Base-by-base conservation (phyloP, 2,329 filamentous ascomycete genomes). In the Fusarium stilboides region DNA sequence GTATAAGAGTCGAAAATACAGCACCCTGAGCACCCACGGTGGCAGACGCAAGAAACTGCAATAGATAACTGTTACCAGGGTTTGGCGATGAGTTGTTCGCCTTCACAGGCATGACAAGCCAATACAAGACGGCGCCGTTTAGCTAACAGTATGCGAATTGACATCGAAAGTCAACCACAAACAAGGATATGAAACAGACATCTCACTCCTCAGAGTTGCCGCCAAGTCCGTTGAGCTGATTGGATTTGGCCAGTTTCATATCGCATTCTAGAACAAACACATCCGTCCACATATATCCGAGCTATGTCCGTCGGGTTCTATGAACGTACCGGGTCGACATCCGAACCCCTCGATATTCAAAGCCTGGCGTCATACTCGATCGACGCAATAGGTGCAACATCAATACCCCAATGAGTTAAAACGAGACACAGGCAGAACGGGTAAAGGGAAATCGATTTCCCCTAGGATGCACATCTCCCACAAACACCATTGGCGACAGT, bases 111-210 rank as follows among this genome's bases (percentile, higher is more conserved):
- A 31, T 13, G 13, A 31, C 28, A 31, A 31, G 28, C 28, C 28
- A 31, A 31, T 31, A 31, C 3, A 31, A 31, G 10, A 13, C 12
- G 13, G 28, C 28, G 28, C 28, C 28, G 10, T 31, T 31, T 13
- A 31, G 10, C 12, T 31, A 13, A 31, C 28, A 12, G 13, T 13
- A 31, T 31, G 28, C 28, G 28, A 31, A 31, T 31, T 31, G 28
- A 44, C 28, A 28, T 40, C 17, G 10, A 52, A 39, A 10, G 22
- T 22, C 22, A 10, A n/a, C 62, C 44, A 22, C 28, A 65, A 46
- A 59, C 33, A 57, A 64, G 55, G 31, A 39, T 47, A 8, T 53
- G 60, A 65, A 65, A 65, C 53, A 58, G 13, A n/a, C 43, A 58
- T 57, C 10, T 58, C 59, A 53, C 43, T 31, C 13, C 28, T 20